Evolutionary conservation across 139 green algal genomes (phyloP).

Genomic region (Closterium sp.): DNA sequence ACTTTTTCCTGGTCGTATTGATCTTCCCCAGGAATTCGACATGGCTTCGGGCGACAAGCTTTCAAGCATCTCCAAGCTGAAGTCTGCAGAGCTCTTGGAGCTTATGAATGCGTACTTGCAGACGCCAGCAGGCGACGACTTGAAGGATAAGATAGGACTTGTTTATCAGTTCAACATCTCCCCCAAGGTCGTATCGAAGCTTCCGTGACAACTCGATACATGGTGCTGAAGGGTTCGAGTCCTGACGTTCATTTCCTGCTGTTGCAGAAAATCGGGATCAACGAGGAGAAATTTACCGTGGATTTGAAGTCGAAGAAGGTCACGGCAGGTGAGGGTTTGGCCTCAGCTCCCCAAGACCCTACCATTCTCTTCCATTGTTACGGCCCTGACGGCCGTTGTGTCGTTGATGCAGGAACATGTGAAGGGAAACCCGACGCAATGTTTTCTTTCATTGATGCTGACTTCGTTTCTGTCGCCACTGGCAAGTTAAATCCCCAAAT

Average conservation of each 20-base stretch:
- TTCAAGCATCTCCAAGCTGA: constrained; percentile 10
- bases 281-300: constrained; percentile 35
- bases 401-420: not conserved
- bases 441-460: constrained; percentile 49
- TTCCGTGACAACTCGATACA: not conserved
- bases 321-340: constrained; percentile 13
- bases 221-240: too few species aligned
- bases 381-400: not conserved
- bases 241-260: not conserved
- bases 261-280: constrained; percentile 36
- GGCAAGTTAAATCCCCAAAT: constrained; percentile 54
- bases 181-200: constrained; percentile 7
- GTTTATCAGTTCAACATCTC: constrained; percentile 42
- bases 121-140: constrained; percentile 9
- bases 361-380: not conserved
- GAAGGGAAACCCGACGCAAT: constrained; percentile 44
- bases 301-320: constrained; percentile 36
- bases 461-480: constrained; percentile 47
- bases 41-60: constrained; percentile 24
- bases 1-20: not conserved
- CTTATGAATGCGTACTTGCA: constrained; percentile 13
- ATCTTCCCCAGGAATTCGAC: not conserved
- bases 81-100: constrained; percentile 29
- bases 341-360: not conserved
- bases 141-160: constrained; percentile 30